Conservation (phyloP, 2,329 filamentous ascomycete genomes). For the Monilinia laxa region DNA sequence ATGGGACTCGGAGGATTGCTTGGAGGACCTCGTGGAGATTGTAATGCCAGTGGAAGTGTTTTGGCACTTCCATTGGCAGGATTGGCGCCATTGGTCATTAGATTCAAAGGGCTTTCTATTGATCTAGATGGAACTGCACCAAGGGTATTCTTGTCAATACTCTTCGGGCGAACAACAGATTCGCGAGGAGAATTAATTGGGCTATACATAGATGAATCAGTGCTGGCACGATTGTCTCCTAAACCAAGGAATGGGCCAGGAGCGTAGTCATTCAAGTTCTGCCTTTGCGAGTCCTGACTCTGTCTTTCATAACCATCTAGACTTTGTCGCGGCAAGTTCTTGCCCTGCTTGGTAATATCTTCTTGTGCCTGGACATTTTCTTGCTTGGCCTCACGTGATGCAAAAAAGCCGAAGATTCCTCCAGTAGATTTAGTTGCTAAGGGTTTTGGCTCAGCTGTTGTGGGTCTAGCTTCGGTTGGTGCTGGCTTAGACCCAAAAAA, state of each 20-base stretch:
- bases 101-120: not conserved
- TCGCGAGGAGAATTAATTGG: constrained; percentile 67
- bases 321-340: constrained; percentile 5
- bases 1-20: constrained; percentile 18
- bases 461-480: constrained; percentile 2
- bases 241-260: constrained; percentile 58
- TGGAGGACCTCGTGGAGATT: constrained; percentile 19
- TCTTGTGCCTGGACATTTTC: constrained; percentile 21
- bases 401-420: constrained; percentile 59
- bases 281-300: not conserved
- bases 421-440: not conserved
- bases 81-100: constrained; percentile 16
- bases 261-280: constrained; percentile 16
- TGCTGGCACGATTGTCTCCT: constrained; percentile 57
- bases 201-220: constrained; percentile 73
- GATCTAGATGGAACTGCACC: not conserved
- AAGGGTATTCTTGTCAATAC: not conserved
- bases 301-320: not conserved
- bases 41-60: constrained; percentile 21
- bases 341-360: not conserved
- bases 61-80: constrained; percentile 38
- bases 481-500: constrained; percentile 7
- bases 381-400: constrained; percentile 46
- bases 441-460: not conserved
- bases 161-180: constrained; percentile 41